Evolutionary conservation across 495 filamentous ascomycete genomes (phyloP).

Genomic region (Aspergillus steynii): DNA sequence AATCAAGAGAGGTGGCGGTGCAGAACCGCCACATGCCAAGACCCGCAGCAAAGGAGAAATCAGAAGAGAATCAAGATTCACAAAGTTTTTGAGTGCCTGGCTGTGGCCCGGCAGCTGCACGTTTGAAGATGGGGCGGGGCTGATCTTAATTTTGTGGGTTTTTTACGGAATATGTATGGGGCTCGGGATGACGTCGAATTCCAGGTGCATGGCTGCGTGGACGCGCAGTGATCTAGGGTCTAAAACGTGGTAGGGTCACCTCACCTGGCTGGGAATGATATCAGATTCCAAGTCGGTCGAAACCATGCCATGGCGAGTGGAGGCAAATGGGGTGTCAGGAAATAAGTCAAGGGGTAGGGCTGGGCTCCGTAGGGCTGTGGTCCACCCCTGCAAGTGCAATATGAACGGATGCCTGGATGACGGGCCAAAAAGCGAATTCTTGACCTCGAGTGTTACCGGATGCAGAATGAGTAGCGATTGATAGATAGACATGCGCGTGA

Average conservation of each 20-base stretch:
- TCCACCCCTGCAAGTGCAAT: slow-evolving; percentile 3
- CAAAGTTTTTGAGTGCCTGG: too few species aligned
- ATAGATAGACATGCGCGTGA: neutral
- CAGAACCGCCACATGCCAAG: too few species aligned
- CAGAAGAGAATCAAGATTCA: too few species aligned
- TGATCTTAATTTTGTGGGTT: neutral
- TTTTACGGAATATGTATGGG: neutral
- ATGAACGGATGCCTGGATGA: neutral
- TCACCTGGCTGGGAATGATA: neutral
- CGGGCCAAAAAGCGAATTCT: neutral
- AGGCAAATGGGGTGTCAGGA: neutral
- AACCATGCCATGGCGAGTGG: neutral
- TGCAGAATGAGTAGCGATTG: neutral
- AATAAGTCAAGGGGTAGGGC: neutral
- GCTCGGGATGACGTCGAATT: neutral
- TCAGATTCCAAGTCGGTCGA: slow-evolving; percentile 1
- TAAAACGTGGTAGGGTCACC: too few species aligned
- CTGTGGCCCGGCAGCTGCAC: neutral
- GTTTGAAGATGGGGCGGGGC: neutral
- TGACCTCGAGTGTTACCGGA: neutral
- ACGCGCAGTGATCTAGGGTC: neutral
- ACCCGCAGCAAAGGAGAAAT: too few species aligned
- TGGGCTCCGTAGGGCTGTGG: slow-evolving; percentile 13
- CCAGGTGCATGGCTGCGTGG: neutral
- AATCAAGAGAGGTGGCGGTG: too few species aligned